Base-by-base conservation (phyloP, 2,329 filamentous ascomycete genomes). In the Cyphellophora attinorum region DNA sequence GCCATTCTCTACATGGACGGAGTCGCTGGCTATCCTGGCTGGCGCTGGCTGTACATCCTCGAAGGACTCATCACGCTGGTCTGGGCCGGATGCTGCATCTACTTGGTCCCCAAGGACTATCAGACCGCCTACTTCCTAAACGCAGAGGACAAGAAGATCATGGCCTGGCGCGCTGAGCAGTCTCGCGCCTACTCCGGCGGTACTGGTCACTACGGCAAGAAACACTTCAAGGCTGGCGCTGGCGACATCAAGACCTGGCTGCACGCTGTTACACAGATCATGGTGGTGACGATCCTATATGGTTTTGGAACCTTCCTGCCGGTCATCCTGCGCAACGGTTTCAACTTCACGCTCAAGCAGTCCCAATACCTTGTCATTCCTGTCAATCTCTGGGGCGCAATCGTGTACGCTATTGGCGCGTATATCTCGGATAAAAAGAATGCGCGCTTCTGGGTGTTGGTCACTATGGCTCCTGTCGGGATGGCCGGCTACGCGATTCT, bases 251-350 rank as follows among this genome's bases (percentile, higher is more conserved):
- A 58, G 35, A 50, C 55, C 36, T 55, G 46, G 31, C 36, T 56
- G 11, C 52, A 48, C 29, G 11, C 33, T 29, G n/a, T 57, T 36
- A 47, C 51, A 16, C 57, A 59, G 40, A 47, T 60, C 35, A 52
- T 51, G 27, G 49, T 54, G 25, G 56, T 55, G 6, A 52, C 55
- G 5, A 56, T 54, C 2, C 54, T 56, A 4, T 59, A 57, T 21
- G 52, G 54, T 5, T 31, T 75, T 51, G 67, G 62, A 42, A 74
- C 69, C 6, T 76, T 76, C 48, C 53, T 74, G 3, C 73, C 73
- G 2, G 65, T 65, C 2, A 75, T 77, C 42, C 57, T 76, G 31
- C 57, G 61, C 27, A 59, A 58, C 19, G 65, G 74, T 51, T 68
- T 70, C 3, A 27, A 41, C 18, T 74, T 70, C 45, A 52, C 58